A percentile compares a stretch with the other conserved stretches of the same genome.
Evolutionary conservation across 169 alveolate species (phyloP).

Genomic region (Plasmodium gonderi): DNA sequence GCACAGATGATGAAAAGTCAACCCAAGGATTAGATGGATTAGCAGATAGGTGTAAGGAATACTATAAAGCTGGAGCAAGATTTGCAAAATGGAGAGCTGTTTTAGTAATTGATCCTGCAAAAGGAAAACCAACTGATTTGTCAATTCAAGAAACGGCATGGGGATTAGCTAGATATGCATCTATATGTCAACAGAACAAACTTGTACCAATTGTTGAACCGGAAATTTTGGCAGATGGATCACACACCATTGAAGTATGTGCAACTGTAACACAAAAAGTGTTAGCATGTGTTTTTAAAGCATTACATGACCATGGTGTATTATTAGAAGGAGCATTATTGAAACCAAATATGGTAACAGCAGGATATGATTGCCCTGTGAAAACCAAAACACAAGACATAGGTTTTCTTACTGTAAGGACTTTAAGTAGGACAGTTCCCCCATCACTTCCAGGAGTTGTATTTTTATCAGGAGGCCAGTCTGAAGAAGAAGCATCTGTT

Average conservation of each 20-base stretch:
- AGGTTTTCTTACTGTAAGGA: slow-evolving; percentile 95
- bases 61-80: slow-evolving; percentile 98
- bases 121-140: slow-evolving; percentile 92
- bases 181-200: slow-evolving; percentile 97
- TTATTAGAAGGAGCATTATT: slow-evolving; percentile 97
- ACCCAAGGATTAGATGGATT: slow-evolving; percentile 98
- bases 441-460: slow-evolving; percentile 97
- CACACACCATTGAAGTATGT: slow-evolving; percentile 95
- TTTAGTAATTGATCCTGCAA: slow-evolving; percentile 92
- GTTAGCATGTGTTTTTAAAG: slow-evolving; percentile 94
- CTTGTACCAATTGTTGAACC: slow-evolving; percentile 99
- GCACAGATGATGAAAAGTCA: slow-evolving; percentile 91
- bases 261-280: slow-evolving; percentile 96
- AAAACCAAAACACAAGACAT: slow-evolving; percentile 93
- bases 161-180: slow-evolving; percentile 99
- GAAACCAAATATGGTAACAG: slow-evolving; percentile 99
- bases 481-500: slow-evolving; percentile 97
- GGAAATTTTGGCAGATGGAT: slow-evolving; percentile 97
- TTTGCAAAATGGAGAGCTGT: slow-evolving; percentile 99
- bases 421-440: slow-evolving; percentile 96
- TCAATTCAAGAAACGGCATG: slow-evolving; percentile 96
- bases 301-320: slow-evolving; percentile 94
- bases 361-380: slow-evolving; percentile 94
- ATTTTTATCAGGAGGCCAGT: slow-evolving; percentile 99
- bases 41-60: slow-evolving; percentile 95